Conservation (phyloP, 2,329 filamentous ascomycete genomes). For the Penicillium sp. region DNA sequence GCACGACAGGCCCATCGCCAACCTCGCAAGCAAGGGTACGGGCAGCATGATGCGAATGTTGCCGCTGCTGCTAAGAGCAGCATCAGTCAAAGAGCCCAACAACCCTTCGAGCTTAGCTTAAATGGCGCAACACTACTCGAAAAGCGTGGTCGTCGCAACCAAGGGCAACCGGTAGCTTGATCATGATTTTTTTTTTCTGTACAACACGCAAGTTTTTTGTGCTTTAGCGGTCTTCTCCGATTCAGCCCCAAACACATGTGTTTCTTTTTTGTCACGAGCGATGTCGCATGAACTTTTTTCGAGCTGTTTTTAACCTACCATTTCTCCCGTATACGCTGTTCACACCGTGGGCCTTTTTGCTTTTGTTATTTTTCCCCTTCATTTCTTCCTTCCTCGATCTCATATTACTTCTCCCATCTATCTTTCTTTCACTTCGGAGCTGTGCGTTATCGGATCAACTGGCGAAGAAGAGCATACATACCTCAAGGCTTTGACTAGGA, state of each 20-base stretch:
- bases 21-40: constrained; percentile 69
- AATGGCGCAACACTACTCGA: constrained; percentile 90
- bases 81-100: constrained; percentile 73
- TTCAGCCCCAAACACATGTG: not conserved
- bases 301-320: not conserved
- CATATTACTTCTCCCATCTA: not conserved
- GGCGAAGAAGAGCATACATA: constrained; percentile 12
- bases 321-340: not conserved
- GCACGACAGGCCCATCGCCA: constrained; percentile 62
- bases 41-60: constrained; percentile 83
- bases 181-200: constrained; percentile 1
- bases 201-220: constrained; percentile 1
- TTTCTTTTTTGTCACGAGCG: constrained; percentile 1
- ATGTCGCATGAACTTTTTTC: not conserved
- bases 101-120: constrained; percentile 87
- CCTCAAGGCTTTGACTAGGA: constrained; percentile 7
- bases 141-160: constrained; percentile 58
- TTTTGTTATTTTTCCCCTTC: no score
- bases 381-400: not conserved
- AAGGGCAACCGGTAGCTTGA: constrained; percentile 35
- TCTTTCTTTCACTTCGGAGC: not conserved
- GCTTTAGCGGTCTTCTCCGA: not conserved
- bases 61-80: constrained; percentile 82
- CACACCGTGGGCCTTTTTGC: not conserved
- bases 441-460: constrained; percentile 5